Conservation (phyloP, 192 early-diverging fungal genomes). For the Jimgerdemannia lactiflua region DNA sequence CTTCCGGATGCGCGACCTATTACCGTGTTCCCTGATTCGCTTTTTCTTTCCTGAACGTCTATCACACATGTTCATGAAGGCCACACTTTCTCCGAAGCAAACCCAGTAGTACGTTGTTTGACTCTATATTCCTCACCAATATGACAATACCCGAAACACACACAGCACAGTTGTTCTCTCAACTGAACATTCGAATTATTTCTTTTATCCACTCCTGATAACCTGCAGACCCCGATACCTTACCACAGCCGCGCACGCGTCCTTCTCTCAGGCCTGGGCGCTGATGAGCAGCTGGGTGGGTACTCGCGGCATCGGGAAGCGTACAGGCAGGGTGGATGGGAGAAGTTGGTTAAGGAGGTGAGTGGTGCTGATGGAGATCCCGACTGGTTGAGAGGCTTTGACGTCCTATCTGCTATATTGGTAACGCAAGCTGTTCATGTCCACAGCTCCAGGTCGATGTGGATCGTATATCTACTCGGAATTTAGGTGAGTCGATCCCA, state of each 20-base stretch:
- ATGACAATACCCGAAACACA: no score
- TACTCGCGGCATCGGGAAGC: constrained; percentile 84
- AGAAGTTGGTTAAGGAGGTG: constrained; percentile 62
- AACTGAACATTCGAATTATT: no score
- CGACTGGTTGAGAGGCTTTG: neutral
- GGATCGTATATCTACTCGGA: constrained; percentile 79
- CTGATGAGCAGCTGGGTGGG: constrained; percentile 93
- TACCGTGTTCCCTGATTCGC: neutral
- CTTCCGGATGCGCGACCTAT: no score
- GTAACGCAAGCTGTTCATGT: neutral
- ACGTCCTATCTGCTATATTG: neutral
- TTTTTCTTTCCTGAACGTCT: neutral
- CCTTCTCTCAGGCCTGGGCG: constrained; percentile 84
- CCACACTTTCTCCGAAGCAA: neutral
- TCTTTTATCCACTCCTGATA: neutral
- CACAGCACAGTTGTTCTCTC: no score
- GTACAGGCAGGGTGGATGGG: constrained; percentile 63
- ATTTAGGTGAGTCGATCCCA: constrained; percentile 52
- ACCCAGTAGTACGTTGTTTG: neutral
- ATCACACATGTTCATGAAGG: neutral
- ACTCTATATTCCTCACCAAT: no score
- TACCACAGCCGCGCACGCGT: constrained; percentile 75
- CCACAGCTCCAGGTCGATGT: constrained; percentile 77
- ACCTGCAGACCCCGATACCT: constrained; percentile 18
- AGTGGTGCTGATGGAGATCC: neutral